Base-by-base conservation (phyloP, 2,329 filamentous ascomycete species). In the Fragosphaeria purpurea region DNA sequence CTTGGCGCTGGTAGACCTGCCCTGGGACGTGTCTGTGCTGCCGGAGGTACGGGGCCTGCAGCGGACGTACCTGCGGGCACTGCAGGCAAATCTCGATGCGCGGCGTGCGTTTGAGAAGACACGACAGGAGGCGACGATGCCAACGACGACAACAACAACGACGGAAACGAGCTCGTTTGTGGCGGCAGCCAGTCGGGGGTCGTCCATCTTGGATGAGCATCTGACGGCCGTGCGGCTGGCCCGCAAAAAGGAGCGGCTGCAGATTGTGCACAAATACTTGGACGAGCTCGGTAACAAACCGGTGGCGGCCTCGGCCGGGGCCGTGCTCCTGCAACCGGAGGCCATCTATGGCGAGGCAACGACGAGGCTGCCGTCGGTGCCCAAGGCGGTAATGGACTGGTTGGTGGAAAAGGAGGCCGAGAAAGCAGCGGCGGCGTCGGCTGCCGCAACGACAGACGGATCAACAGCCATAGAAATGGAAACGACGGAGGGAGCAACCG, bases 21-120 rank as follows among this genome's bases (percentile, higher is more conserved):
- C 67, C 38, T 61, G 61, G 46, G 58, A 65, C 51, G 58, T 71
- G 48, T 62, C 62, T 13, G 50, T 41, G 33, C 46, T 31, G 46
- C 64, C 67, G 4, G 67, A 70, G 30, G 58, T 72, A 0, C 69
- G 67, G 37, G 78, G 76, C 1, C 59, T 74, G 12, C 74, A 79
- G 46, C 70, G 67, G 56, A 72, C 77, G 37, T 84, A 81, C 55
- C 59, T 82, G 34, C 71, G 74, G 44, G 77, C 75, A 2, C 60
- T 81, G 6, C 67, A 68, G 51, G 71, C 69, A 13, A 80, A 82
- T 57, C 55, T 74, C 12, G 69, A 71, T 47, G 77, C 78, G 1
- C 70, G 69, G 22, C 65, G 67, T 39, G 70, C 76, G 63, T 55
- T 56, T 53, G 47, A 55, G 13, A 41, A 52, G 30, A 38, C 32